Base-by-base conservation (phyloP, 192 early-diverging fungal genomes). In the Dispira simplex region DNA sequence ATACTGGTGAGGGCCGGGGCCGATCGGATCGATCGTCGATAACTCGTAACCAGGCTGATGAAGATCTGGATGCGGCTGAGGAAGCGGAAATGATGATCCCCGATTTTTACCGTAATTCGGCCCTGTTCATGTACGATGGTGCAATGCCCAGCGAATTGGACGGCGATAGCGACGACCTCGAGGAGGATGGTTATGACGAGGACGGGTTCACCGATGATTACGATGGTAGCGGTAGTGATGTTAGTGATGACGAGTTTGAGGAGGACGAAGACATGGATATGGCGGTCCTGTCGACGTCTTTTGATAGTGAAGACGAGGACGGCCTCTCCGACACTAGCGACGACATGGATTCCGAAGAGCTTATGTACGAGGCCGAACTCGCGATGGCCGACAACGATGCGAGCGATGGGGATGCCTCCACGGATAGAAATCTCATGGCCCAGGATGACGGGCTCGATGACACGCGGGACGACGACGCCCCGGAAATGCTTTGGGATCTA, bases 91-190 rank as follows among this genome's bases (percentile, higher is more conserved):
- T 39, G 32, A 39, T 39, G 32, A 81, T 93, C 12, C 81, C 87
- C 23, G 85, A 91, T 64, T 70, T 92, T 6, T 91, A 89, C 70
- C 80, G 87, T 46, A 87, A 88, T 53, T 92, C 90, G 16, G 80
- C 89, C 1, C 77, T 94, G 9, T 87, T 87, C 26, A 86, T 91
- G 79, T 83, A 84, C 63, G 83, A 87, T 69, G 83, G 81, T 25
- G 84, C 80, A 18, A 83, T 90, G 44, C 85, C 92, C 21, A 83
- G 81, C 58, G 80, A 83, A 52, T 81, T 89, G 65, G 74, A 76
- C 59, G 73, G 83, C 59, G 66, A 73, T 51, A 84, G 83, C 9
- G 87, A 80, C 47, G 89, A 71, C 3, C 85, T 79, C 67, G 83
- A 83, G 20, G 80, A 83, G 47, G 86, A 77, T 8, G 83, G 80